Percentiles rank a stretch among this genome's conserved stretches.
Evolutionary conservation across 1,284 basidiomycete species (phyloP).

Genomic region (Malassezia globosa): DNA sequence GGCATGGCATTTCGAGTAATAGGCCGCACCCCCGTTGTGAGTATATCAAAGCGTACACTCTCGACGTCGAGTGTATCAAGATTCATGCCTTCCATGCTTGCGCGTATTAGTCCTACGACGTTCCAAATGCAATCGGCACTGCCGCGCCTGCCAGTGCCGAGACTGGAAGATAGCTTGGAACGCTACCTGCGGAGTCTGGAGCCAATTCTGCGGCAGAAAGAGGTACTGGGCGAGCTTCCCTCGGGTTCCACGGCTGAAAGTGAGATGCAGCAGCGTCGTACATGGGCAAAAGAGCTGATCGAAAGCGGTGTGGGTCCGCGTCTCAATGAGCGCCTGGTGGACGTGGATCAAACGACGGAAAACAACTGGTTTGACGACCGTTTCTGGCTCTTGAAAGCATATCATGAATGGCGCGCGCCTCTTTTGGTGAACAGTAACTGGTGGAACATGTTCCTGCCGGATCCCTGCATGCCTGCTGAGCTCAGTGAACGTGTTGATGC

Average conservation of each 20-base stretch:
- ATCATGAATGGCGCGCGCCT: conserved; percentile 78
- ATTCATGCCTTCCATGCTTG: conserved; percentile 8
- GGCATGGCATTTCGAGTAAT: conserved; percentile 7
- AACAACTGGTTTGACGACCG: conserved; percentile 93
- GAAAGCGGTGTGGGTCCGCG: conserved; percentile 57
- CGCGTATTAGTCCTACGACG: conserved; percentile 45
- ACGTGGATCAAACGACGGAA: conserved; percentile 71
- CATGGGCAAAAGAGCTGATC: conserved; percentile 64
- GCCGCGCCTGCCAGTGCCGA: conserved; percentile 74
- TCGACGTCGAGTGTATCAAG: not conserved
- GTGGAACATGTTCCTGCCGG: conserved; percentile 74
- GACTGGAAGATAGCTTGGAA: conserved; percentile 64
- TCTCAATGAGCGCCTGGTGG: conserved; percentile 70
- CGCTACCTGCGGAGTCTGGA: conserved; percentile 68
- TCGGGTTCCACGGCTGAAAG: conserved; percentile 52
- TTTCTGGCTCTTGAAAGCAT: conserved; percentile 80
- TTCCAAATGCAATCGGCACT: conserved; percentile 47
- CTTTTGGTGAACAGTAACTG: conserved; percentile 87
- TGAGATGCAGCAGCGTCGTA: conserved; percentile 56
- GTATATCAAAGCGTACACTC: not conserved
- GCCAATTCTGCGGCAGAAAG: conserved; percentile 59
- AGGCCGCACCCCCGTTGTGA: not conserved
- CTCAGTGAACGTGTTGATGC: conserved; percentile 33
- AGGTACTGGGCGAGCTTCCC: conserved; percentile 52
- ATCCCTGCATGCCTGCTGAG: conserved; percentile 50